phyloP scores from a whole-genome alignment of 495 filamentous ascomycete genomes.

The Cercophora sp. region DNA sequence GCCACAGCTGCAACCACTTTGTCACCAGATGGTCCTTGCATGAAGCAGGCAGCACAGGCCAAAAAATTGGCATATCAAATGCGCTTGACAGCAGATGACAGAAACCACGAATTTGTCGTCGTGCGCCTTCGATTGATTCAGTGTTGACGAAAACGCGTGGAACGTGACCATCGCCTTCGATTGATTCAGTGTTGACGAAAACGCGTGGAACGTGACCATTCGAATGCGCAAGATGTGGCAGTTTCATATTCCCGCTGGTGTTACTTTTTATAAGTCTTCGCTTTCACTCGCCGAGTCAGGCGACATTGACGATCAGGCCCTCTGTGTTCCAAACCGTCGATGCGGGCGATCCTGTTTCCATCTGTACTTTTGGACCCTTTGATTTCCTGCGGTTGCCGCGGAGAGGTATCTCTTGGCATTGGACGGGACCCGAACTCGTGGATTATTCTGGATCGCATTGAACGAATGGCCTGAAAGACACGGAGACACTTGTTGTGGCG shows the following conservation, averaged over 20 bases:
- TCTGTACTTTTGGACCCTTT: constrained; percentile 6
- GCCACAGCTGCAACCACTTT: constrained; percentile 14
- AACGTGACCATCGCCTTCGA: constrained; percentile 2
- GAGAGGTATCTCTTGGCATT: constrained; percentile 8
- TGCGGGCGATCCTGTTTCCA: constrained; percentile 8
- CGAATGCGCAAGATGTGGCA: not conserved
- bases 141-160: not conserved
- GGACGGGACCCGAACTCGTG: too few relatives aligned
- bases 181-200: not conserved
- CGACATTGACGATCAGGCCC: constrained; percentile 4
- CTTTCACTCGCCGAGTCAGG: not conserved
- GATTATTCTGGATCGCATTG: too few relatives aligned
- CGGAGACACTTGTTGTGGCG: too few relatives aligned
- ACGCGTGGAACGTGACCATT: not conserved
- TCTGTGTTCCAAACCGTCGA: constrained; percentile 3
- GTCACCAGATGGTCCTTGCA: constrained; percentile 4
- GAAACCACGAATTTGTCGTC: too few relatives aligned
- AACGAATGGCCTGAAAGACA: too few relatives aligned
- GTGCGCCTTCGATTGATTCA: too few relatives aligned
- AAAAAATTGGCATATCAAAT: too few relatives aligned
- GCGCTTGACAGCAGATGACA: too few relatives aligned
- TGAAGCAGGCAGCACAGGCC: too few relatives aligned
- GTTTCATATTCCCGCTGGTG: constrained; percentile 12
- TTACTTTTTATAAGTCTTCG: constrained; percentile 10
- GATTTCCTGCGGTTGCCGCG: not conserved